Evolutionary conservation across 1,284 basidiomycete species (phyloP).

Genomic region (Trichosporon asahii): DNA sequence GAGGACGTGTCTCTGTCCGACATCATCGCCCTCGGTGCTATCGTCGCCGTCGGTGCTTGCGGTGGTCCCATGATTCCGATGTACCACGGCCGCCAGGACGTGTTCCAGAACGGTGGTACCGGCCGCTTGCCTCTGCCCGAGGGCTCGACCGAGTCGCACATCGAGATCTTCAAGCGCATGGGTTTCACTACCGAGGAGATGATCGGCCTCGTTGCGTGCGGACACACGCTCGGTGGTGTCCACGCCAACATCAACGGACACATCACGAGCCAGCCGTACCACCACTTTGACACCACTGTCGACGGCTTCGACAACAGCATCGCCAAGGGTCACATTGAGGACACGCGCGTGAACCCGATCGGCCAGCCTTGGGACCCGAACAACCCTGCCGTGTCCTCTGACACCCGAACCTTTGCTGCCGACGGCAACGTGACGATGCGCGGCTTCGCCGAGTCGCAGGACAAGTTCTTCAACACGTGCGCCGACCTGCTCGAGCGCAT

Average conservation of each 20-base stretch:
- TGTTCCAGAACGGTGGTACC: conserved; percentile 3
- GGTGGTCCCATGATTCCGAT: conserved; percentile 20
- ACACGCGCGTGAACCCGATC: conserved; percentile 18
- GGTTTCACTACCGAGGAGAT: conserved; percentile 22
- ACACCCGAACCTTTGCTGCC: conserved; percentile 19
- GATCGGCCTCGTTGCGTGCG: conserved; percentile 24
- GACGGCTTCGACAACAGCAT: conserved; percentile 22
- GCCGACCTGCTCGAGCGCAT: conserved; percentile 14
- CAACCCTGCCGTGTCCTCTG: conserved; percentile 12
- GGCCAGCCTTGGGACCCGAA: conserved; percentile 22
- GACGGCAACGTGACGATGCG: conserved; percentile 25
- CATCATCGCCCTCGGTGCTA: conserved; percentile 19
- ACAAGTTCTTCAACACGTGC: conserved; percentile 19
- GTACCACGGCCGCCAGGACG: conserved; percentile 18
- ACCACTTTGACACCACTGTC: conserved; percentile 16
- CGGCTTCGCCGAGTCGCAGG: conserved; percentile 13
- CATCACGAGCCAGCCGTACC: conserved; percentile 13
- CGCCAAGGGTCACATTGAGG: conserved; percentile 17
- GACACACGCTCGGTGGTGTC: conserved; percentile 27
- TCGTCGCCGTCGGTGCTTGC: conserved; percentile 20
- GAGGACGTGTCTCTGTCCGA: conserved; percentile 19
- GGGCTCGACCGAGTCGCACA: conserved; percentile 20
- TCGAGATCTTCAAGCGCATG: conserved; percentile 26
- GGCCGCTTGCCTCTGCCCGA: conserved; percentile 21
- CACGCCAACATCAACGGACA: conserved; percentile 18